These are phyloP conservation scores for Didymella pinodella DNA, from an alignment of 2,329 filamentous ascomycete species.

Conservation along the genomic window DNA sequence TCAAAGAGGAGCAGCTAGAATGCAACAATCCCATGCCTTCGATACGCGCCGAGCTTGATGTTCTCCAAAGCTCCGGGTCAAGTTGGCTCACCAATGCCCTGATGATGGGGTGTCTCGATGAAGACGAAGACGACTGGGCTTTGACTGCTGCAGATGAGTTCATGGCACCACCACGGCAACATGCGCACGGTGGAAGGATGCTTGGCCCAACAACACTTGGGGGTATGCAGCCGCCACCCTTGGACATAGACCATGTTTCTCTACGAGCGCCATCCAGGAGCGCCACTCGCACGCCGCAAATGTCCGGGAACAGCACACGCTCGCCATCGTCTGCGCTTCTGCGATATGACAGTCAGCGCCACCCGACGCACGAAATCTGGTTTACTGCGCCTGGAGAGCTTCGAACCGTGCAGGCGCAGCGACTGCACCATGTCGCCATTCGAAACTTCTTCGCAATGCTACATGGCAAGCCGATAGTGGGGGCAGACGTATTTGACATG, in stretches of 20 bases:
- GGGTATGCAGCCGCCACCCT: constrained; percentile 39
- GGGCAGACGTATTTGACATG: constrained; percentile 68
- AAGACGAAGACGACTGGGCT: constrained; percentile 45
- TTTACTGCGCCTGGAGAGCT: constrained; percentile 65
- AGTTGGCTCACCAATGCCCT: constrained; percentile 50
- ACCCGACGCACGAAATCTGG: constrained; percentile 62
- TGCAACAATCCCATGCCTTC: constrained; percentile 49
- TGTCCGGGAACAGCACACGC: constrained; percentile 26
- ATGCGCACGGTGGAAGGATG: constrained; percentile 36
- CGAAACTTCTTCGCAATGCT: constrained; percentile 74
- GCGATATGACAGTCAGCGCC: constrained; percentile 17
- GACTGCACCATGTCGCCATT: constrained; percentile 70
- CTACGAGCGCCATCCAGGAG: constrained; percentile 7
- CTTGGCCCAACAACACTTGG: constrained; percentile 36
- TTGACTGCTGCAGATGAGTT: constrained; percentile 36
- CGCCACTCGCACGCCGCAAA: not conserved
- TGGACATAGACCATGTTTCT: constrained; percentile 37
- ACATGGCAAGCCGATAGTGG: constrained; percentile 70
- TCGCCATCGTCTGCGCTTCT: constrained; percentile 28
- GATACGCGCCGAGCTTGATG: constrained; percentile 45
- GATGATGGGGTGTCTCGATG: constrained; percentile 47
- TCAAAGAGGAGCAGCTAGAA: constrained; percentile 50
- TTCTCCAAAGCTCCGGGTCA: constrained; percentile 48
- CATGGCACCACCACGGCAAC: constrained; percentile 22
- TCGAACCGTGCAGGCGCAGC: constrained; percentile 56